Evolutionary conservation across 2,329 filamentous ascomycete genomes (phyloP).

Genomic region (Neocucurbitaria cava): DNA sequence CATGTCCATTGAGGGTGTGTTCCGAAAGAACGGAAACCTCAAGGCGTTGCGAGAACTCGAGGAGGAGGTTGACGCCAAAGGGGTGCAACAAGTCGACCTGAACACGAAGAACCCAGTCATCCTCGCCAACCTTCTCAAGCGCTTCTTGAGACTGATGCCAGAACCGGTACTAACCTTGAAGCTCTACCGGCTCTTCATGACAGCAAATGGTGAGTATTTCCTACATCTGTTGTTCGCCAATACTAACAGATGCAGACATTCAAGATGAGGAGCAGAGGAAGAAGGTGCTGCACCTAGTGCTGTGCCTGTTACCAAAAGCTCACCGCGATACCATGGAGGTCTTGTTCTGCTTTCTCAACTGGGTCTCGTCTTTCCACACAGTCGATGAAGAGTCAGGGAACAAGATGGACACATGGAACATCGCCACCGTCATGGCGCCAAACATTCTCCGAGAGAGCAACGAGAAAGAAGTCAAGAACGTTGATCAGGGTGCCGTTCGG

Average conservation of each 20-base stretch:
- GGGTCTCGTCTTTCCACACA: constrained; percentile 96
- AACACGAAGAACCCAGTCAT: constrained; percentile 91
- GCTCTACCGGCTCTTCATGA: constrained; percentile 88
- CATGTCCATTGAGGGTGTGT: constrained; percentile 97
- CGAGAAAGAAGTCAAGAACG: constrained; percentile 64
- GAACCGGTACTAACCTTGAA: constrained; percentile 96
- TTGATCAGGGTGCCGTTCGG: constrained; percentile 92
- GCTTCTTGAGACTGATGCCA: constrained; percentile 91
- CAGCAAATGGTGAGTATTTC: constrained; percentile 72
- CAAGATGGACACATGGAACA: constrained; percentile 98
- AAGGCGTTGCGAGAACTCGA: constrained; percentile 87
- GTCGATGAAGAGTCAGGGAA: constrained; percentile 96
- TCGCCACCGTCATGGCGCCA: constrained; percentile 95
- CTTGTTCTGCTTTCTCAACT: constrained; percentile 93
- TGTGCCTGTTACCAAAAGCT: constrained; percentile 89
- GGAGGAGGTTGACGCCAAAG: constrained; percentile 84
- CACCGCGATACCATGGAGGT: constrained; percentile 96
- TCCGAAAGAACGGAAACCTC: constrained; percentile 99
- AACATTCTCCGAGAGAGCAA: constrained; percentile 83
- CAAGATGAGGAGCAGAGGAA: constrained; percentile 80
- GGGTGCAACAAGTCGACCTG: constrained; percentile 84
- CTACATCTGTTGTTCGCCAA: not conserved
- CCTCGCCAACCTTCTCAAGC: constrained; percentile 90
- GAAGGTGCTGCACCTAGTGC: constrained; percentile 86
- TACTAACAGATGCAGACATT: constrained; percentile 65